phyloP scores from a whole-genome alignment of 208 protist genomes.

The Leishmania amazonensis region DNA sequence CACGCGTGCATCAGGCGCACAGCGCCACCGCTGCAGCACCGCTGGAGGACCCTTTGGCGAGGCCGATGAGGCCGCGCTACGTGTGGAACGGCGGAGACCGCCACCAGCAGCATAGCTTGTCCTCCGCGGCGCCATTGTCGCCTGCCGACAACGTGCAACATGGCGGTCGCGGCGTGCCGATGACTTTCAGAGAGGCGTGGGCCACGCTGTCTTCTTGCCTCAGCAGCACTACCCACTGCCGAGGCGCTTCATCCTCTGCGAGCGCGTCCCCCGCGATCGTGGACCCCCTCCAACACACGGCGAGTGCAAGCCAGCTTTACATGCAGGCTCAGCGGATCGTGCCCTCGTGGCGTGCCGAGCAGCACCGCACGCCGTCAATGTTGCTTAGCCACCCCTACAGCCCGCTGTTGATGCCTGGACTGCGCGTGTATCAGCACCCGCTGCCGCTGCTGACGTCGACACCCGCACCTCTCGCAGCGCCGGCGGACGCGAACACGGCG shows the following conservation, averaged over 20 bases:
- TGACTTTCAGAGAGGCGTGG: background rate
- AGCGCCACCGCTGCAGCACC: background rate
- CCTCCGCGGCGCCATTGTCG: background rate
- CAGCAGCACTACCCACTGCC: background rate
- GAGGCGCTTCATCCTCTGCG: background rate
- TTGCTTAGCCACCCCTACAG: conserved; percentile 31
- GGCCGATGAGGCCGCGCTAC: conserved; percentile 2
- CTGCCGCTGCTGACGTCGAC: background rate
- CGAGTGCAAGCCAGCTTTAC: background rate
- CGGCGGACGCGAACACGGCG: background rate
- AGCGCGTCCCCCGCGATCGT: background rate
- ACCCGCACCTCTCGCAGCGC: background rate
- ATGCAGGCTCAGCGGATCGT: background rate
- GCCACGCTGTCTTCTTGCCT: conserved; percentile 1
- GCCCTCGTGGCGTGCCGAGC: conserved; percentile 7
- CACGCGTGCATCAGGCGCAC: background rate
- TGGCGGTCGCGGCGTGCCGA: background rate
- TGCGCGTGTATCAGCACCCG: conserved; percentile 16
- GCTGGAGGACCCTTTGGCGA: background rate
- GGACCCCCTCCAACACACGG: background rate
- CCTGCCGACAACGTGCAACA: background rate
- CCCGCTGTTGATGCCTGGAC: conserved; percentile 17
- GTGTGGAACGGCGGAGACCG: conserved; percentile 14
- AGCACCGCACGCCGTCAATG: conserved; percentile 28
- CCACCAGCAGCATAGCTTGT: background rate